These are phyloP conservation scores for Clarireedia homoeocarpa DNA, from an alignment of 2,329 filamentous ascomycete genomes.

Conservation along the genomic window DNA sequence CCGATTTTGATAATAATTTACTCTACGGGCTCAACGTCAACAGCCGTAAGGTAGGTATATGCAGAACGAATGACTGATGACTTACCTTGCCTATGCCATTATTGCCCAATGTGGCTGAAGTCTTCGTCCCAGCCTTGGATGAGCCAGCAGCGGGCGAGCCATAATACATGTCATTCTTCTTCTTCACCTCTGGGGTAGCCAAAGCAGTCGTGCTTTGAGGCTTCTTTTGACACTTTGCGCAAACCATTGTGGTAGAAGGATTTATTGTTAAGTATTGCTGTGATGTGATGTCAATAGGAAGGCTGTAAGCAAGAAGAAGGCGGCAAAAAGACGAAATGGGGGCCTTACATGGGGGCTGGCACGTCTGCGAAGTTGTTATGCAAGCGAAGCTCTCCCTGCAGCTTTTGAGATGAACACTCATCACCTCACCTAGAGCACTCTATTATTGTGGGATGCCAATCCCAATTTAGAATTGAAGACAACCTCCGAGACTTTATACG, in stretches of 20 bases:
- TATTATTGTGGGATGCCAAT: slow-evolving; percentile 7
- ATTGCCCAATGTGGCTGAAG: slow-evolving; percentile 47
- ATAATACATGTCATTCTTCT: slow-evolving; percentile 61
- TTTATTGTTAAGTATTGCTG: not conserved
- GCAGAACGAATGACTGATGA: not conserved
- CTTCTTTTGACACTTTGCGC: slow-evolving; percentile 57
- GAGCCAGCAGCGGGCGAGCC: slow-evolving; percentile 44
- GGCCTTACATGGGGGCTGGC: not conserved
- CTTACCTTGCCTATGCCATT: slow-evolving; percentile 52
- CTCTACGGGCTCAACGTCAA: slow-evolving; percentile 35
- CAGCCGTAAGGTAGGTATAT: not conserved
- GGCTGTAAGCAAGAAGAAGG: no score
- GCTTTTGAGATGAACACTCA: not conserved
- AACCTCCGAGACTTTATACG: slow-evolving; percentile 6
- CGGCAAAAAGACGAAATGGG: not conserved
- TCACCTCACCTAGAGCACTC: not conserved
- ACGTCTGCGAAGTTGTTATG: no score
- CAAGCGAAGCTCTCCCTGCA: not conserved
- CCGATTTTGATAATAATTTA: slow-evolving; percentile 55
- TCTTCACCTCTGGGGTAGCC: slow-evolving; percentile 58
- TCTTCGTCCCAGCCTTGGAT: slow-evolving; percentile 35
- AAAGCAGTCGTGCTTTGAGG: slow-evolving; percentile 50
- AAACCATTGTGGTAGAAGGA: slow-evolving; percentile 46
- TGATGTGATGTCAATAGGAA: slow-evolving; percentile 7
- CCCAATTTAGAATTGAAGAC: slow-evolving; percentile 7